Base-by-base conservation (phyloP, 305 asterid genomes). In the Andrographis paniculata region DNA sequence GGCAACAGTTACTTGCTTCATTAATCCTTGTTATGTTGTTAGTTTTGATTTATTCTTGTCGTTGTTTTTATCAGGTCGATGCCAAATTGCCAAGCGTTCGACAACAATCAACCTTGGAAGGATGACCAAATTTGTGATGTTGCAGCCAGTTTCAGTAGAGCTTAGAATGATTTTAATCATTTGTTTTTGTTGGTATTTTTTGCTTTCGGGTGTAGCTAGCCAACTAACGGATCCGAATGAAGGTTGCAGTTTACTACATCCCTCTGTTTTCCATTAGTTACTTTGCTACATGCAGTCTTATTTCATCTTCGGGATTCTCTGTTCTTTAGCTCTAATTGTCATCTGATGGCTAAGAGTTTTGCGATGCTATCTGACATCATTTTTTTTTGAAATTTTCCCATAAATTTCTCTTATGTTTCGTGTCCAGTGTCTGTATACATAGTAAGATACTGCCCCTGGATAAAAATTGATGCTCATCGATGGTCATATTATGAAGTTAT, bases 181-280 rank as follows among this genome's bases (percentile, higher is more conserved):
- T 45, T 74, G 80, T 68, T n/a, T 47, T 13, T 47, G 52, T 15
- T 28, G 35, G 38, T 47, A 10, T 24, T 5, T 23, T 14, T 23
- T 23, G 68, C 54, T 69, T 37, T 45, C 40, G 15, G 60, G 55
- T 16, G 82, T 54, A 23, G 60, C 69, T 21, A 33, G 69, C 52
- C 73, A 66, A 69, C 21, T 12, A 31, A 79, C 89, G 9, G 68
- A 73, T 62, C 78, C 71, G 22, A 57, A 20, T 40, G 92, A 80
- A 72, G 87, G 92, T 80, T n/a, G n/a, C n/a, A 62, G 15, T 22
- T 22, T 16, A n/a, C n/a, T 17, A 33, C 33, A 42, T 48, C 37
- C 37, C 23, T 45, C 14, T 5, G 17, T 33, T 60, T 66, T 33
- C 28, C 38, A n/a, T 23, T 45, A 22, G 43, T 56, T 40, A 12